A percentile compares a stretch with the other conserved stretches of the same genome.
phyloP scores from a whole-genome alignment of 148 eudicot genomes.

The Arctostaphylos glauca region DNA sequence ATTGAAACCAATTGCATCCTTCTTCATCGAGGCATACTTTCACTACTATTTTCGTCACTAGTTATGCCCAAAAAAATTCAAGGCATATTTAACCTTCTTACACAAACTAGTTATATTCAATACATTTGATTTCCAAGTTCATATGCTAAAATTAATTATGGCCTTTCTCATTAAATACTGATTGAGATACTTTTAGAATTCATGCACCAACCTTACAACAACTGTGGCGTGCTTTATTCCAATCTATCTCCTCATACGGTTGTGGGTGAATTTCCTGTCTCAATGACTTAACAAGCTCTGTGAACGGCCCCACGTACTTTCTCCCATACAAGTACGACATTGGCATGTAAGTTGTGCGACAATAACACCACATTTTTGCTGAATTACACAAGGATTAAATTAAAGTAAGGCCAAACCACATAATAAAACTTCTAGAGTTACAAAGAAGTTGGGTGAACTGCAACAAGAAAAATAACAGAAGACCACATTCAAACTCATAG shows the following conservation, averaged over 20 bases:
- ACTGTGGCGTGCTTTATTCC: constrained; percentile 16
- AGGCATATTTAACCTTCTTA: not conserved
- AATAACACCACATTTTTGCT: constrained; percentile 25
- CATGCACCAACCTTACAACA: constrained; percentile 14
- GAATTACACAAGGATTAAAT: not conserved
- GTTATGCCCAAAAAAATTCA: not conserved
- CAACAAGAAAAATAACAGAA: not conserved
- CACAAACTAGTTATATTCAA: not conserved
- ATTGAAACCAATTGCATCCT: not conserved
- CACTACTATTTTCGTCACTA: not conserved
- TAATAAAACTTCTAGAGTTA: not conserved
- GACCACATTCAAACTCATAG: too few species aligned
- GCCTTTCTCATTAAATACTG: too few species aligned
- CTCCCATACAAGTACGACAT: constrained; percentile 22
- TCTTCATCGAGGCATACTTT: not conserved
- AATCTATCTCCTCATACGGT: constrained; percentile 17
- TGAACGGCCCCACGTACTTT: constrained; percentile 8
- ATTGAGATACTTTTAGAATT: not conserved
- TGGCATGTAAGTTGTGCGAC: constrained; percentile 14
- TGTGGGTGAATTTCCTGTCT: constrained; percentile 16
- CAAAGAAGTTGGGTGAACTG: not conserved
- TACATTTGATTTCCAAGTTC: not conserved
- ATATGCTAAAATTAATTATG: too few species aligned
- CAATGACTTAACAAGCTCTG: constrained; percentile 4
- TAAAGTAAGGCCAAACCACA: not conserved